Evolutionary conservation across 2,329 filamentous ascomycete genomes (phyloP).

Genomic region (Aphanocladium album): DNA sequence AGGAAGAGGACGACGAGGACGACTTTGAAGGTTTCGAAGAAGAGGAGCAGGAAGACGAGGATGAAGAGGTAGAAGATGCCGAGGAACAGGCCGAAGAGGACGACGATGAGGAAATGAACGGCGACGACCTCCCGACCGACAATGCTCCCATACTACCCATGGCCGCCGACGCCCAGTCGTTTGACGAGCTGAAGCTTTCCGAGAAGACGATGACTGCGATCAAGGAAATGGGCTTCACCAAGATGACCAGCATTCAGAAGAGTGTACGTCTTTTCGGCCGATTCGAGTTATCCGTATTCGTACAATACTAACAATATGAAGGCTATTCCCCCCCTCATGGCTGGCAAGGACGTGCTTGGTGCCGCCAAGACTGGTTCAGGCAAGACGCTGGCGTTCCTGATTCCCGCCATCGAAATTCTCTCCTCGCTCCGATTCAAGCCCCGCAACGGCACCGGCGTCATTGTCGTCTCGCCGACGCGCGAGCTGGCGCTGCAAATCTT

Average conservation of each 20-base stretch:
- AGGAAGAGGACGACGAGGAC: slow-evolving; percentile 23
- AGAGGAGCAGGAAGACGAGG: slow-evolving; percentile 21
- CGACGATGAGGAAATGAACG: slow-evolving; percentile 24
- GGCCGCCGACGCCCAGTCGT: slow-evolving; percentile 61
- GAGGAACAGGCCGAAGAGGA: slow-evolving; percentile 27
- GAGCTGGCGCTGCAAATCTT: slow-evolving; percentile 96
- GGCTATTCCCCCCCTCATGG: slow-evolving; percentile 81
- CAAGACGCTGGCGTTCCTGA: slow-evolving; percentile 92
- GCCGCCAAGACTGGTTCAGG: slow-evolving; percentile 95
- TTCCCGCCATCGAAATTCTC: slow-evolving; percentile 91
- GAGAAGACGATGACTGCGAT: slow-evolving; percentile 87
- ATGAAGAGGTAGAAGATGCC: slow-evolving; percentile 25
- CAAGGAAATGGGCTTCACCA: slow-evolving; percentile 84
- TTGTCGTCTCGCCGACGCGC: slow-evolving; percentile 87
- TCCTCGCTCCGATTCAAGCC: slow-evolving; percentile 89
- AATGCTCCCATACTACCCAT: slow-evolving; percentile 48
- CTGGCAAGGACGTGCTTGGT: slow-evolving; percentile 87
- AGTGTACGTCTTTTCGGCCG: slow-evolving; percentile 33
- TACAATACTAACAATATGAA: slow-evolving; percentile 13
- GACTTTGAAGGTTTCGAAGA: slow-evolving; percentile 26
- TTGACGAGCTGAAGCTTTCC: slow-evolving; percentile 77
- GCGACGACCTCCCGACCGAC: slow-evolving; percentile 31
- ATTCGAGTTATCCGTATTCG: neutral
- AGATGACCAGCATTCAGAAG: slow-evolving; percentile 92
- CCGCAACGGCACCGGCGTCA: slow-evolving; percentile 85